Percentiles rank a stretch among this genome's conserved stretches.
Conservation (phyloP, 352 stramenopile species). For the Phytophthora macrochlamydospora region DNA sequence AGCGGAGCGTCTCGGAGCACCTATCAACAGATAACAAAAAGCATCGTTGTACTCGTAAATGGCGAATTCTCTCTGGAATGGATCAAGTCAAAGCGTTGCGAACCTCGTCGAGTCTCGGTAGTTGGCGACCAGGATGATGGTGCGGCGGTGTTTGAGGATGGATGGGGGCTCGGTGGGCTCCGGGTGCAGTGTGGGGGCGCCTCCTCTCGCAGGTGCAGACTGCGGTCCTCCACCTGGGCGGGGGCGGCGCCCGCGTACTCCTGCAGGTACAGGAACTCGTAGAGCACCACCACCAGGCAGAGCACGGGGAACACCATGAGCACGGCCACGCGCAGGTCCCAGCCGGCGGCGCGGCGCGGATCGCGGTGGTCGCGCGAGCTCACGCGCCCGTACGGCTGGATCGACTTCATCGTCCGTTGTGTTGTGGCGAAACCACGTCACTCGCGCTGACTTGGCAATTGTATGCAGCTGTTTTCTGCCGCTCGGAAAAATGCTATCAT, state of each 20-base stretch:
- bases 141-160: constrained; percentile 64
- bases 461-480: not conserved
- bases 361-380: constrained; percentile 51
- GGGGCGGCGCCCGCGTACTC: constrained; percentile 55
- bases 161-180: constrained; percentile 31
- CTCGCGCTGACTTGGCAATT: not conserved
- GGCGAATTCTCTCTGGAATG: not conserved
- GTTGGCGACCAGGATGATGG: constrained; percentile 82
- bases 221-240: constrained; percentile 33
- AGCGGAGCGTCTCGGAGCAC: constrained; percentile 79
- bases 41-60: too few relatives aligned
- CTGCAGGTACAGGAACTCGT: constrained; percentile 83
- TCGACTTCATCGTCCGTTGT: constrained; percentile 7
- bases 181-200: constrained; percentile 3
- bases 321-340: constrained; percentile 59
- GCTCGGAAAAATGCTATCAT: too few relatives aligned
- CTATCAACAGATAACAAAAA: constrained; percentile 19
- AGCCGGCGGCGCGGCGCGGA: constrained; percentile 41
- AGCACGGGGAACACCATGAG: constrained; percentile 74
- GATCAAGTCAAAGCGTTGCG: not conserved
- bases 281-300: constrained; percentile 77
- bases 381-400: constrained; percentile 67
- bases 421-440: not conserved
- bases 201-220: constrained; percentile 31
- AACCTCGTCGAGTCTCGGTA: constrained; percentile 81